Evolutionary conservation across 2,329 filamentous ascomycete species (phyloP), one percentile per base, ranked within the genome.

Genomic region (Calonectria pseudoturangicola): DNA sequence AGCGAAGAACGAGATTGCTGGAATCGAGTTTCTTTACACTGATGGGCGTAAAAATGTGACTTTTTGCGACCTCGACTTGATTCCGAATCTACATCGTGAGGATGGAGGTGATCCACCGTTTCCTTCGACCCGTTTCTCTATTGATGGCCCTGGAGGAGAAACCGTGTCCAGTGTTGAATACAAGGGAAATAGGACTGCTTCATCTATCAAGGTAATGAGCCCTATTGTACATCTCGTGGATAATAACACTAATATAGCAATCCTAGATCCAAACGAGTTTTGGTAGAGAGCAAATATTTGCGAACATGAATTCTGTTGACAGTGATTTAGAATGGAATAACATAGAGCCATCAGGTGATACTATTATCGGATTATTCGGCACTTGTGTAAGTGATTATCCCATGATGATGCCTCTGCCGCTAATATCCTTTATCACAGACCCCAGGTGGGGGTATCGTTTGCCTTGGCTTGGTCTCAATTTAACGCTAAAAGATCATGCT

Each of bases 191-290:
- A 12, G 3, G 13, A 9, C 0, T 6, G 6, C 36, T 4, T 12
- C 9, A 15, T 18, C 21, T 12, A 15, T 60, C 36, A 60, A 41
- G 36, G 54, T 60, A 41, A 60, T 18, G 4, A 5, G 3, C 5
- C 25, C 21, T 3, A 6, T 18, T 4, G 5, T 4, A 2, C 10
- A 6, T 15, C 4, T 8, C 1, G 3, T 27, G 0, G 21, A 3
- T 10, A 13, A 2, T 10, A 16, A 4, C 6, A 1, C 54, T 41
- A 25, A 58, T 10, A 7, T 15, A 10, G 15, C 1, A 9, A 8
- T 5, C 25, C 33, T 10, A 60, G 54, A 60, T 60, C 25, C 54
- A 13, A 41, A 60, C 54, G 6, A 60, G 39, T 25, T 27, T 41
- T 27, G 33, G 54, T 18, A 60, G 54, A 39, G 21, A 60, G 18